Base-by-base conservation (phyloP, 2,329 filamentous ascomycete species). In the Waltergamsia citrina region DNA sequence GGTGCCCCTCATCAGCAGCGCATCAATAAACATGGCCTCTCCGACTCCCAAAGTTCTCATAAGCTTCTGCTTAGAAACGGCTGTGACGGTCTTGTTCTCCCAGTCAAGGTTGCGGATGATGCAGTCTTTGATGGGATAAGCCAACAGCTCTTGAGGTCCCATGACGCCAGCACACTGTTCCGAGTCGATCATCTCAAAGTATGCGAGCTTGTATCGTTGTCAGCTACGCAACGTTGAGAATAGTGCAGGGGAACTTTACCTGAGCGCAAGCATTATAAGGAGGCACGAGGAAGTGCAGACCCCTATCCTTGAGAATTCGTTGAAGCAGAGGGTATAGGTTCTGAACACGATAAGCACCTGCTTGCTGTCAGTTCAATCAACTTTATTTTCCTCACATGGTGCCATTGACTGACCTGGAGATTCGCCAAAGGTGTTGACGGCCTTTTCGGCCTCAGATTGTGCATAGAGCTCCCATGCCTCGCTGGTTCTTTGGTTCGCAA, bases 391-490 rank as follows among this genome's bases (percentile, higher is more conserved):
- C 9, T 25, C 9, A 25, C 23, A n/a, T 9, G 23, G 9, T n/a
- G 23, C 9, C 9, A 25, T 9, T 25, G 32, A 34, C 59, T 43
- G 71, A 87, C 85, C 80, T 46, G 81, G 81, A 52, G 80, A 80
- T 31, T 60, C 57, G 41, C 87, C 87, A 61, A 96, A 96, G n/a
- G 81, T 80, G 37, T 73, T 66, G 6, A 96, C 90, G 12, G 92
- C 87, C 43, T 82, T 72, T 43, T 83, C 76, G 11, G 87, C 85
- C 47, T 85, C 71, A 35, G 85, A 78, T 42, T 80, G 74, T 49
- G 87, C 82, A 59, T 98, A 98, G 30, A 93, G 63, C 4, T 75
- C 72, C 90, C 92, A 98, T 4, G 90, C 92, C 38, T 80, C 66
- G 43, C 84, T 74, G 33, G 85, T 86, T 44, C 80, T 78, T 41